Evolutionary conservation across 176 grass and related monocot genomes (phyloP), one percentile per base, ranked within the genome.

Genomic region (Stipa capillata): DNA sequence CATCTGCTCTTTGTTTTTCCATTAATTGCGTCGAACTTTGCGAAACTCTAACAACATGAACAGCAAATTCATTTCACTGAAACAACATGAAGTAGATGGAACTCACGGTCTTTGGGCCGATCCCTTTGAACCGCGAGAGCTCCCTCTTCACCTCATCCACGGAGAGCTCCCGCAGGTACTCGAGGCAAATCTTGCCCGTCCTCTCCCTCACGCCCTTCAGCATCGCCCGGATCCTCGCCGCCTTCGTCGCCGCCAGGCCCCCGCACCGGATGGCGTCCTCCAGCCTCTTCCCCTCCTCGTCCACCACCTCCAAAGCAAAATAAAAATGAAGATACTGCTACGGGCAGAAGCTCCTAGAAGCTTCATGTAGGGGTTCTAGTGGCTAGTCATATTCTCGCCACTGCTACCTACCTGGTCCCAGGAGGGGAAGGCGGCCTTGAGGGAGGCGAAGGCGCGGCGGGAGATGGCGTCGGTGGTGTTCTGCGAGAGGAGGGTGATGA

Each of bases 391-490:
- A 14, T 2, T 3, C 3, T 54, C 49, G 0, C 14, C 32, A 0
- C 9, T 32, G 34, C 9, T 53, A 32, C 27, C 32, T 83, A 92
- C 94, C 64, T 89, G 88, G 85, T 88, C 75, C 92, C 92, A 95
- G 31, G 90, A 78, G 25, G 83, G 88, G 82, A 99, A 93, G 0
- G 84, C 73, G 37, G 78, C 66, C 75, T 95, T 99, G 74, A 99
- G 92, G 41, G 88, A 87, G 34, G 75, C 73, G 62, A 95, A 99
- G 3, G 96, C 92, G 70, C 80, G 83, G 73, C 86, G 83, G 16
- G 92, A 95, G 89, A 93, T 93, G 64, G 78, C 83, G 14, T 99
- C 96, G 5, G 90, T 99, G 35, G 96, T 91, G 82, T 99, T 99
- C 81, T 99, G 96, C 1, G 92, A 99, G 35, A 93, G 88, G 8